These are phyloP conservation scores for Cystoderma amianthinum DNA, from an alignment of 768 basidiomycete genomes.

Conservation along the genomic window DNA sequence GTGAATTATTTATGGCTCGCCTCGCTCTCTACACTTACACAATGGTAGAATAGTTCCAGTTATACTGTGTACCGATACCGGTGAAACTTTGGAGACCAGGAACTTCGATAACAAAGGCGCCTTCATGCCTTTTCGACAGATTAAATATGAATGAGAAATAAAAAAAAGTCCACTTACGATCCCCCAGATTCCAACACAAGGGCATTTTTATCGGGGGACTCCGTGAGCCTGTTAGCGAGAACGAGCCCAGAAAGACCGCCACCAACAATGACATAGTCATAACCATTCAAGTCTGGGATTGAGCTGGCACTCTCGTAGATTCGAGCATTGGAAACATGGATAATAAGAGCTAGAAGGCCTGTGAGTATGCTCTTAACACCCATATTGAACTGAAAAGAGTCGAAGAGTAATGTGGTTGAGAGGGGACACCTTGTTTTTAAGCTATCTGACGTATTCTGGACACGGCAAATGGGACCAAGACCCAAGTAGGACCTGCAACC, in stretches of 20 bases:
- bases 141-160: too few relatives aligned
- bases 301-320: neutral
- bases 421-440: too few relatives aligned
- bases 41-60: constrained; percentile 24
- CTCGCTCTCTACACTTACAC: constrained; percentile 9
- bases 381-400: too few relatives aligned
- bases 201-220: neutral
- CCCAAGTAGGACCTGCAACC: too few relatives aligned
- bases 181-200: neutral
- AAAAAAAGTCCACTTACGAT: neutral
- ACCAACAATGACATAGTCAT: neutral
- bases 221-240: neutral
- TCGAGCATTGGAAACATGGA: neutral
- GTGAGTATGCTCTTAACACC: neutral
- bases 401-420: too few relatives aligned
- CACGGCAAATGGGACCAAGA: too few relatives aligned
- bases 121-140: neutral
- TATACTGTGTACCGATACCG: neutral
- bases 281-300: neutral
- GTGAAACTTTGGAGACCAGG: neutral
- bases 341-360: neutral
- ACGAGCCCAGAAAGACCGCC: neutral
- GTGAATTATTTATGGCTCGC: neutral
- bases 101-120: neutral
- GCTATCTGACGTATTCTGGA: too few relatives aligned